Evolutionary conservation across 768 basidiomycete species (phyloP).

Genomic region (Tubosaeta brunneosetosa): DNA sequence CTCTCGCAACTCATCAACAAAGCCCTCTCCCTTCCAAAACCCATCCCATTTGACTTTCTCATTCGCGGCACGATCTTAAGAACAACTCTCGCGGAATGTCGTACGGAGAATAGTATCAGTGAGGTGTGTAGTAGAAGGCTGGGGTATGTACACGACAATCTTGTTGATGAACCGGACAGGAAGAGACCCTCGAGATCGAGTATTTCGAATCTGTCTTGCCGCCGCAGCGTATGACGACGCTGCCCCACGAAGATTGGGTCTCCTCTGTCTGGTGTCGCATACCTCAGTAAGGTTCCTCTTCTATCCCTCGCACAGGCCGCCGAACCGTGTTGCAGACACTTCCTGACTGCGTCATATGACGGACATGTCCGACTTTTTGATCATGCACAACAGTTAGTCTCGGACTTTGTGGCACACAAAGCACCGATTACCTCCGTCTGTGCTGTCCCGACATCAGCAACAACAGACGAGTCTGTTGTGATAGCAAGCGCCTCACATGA

Average conservation of each 20-base stretch:
- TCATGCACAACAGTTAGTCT: slow-evolving; percentile 55
- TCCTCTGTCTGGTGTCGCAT: slow-evolving; percentile 67
- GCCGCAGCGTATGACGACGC: slow-evolving; percentile 71
- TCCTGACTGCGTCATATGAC: slow-evolving; percentile 81
- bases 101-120: slow-evolving; percentile 59
- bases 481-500: slow-evolving; percentile 78
- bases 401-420: slow-evolving; percentile 47
- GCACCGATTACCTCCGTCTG: slow-evolving; percentile 68
- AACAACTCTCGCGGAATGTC: slow-evolving; percentile 70
- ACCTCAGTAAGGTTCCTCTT: slow-evolving; percentile 20
- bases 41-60: slow-evolving; percentile 92
- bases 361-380: slow-evolving; percentile 71
- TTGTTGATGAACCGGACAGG: slow-evolving; percentile 39
- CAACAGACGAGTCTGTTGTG: slow-evolving; percentile 32
- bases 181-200: slow-evolving; percentile 89
- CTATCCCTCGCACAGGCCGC: neutral
- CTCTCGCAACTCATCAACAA: slow-evolving; percentile 97
- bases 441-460: slow-evolving; percentile 39
- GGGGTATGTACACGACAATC: neutral
- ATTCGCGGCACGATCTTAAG: slow-evolving; percentile 78
- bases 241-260: slow-evolving; percentile 94
- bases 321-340: slow-evolving; percentile 40
- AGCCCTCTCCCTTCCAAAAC: slow-evolving; percentile 66
- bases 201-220: slow-evolving; percentile 89
- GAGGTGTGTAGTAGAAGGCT: slow-evolving; percentile 42